Percentiles rank a stretch among this genome's conserved stretches.
Evolutionary conservation across 768 basidiomycete species (phyloP).

Genomic region (Rhizopogon rudus): DNA sequence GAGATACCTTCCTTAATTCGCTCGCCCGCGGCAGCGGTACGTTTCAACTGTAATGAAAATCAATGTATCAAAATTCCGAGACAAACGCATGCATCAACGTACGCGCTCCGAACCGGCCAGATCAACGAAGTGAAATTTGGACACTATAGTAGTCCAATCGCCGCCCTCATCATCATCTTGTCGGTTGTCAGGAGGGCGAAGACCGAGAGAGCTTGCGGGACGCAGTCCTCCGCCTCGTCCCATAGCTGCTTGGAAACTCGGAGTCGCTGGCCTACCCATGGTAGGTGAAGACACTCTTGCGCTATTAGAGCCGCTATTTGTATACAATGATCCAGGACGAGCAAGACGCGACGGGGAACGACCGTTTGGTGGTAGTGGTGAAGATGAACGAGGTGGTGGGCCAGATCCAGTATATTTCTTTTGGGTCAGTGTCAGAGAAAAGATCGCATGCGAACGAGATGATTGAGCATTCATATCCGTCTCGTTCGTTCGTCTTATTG

Average conservation of each 20-base stretch:
- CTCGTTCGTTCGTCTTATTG: slow-evolving; percentile 90
- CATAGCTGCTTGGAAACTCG: slow-evolving; percentile 75
- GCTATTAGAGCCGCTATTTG: slow-evolving; percentile 29
- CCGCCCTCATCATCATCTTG: slow-evolving; percentile 58
- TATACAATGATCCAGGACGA: slow-evolving; percentile 78
- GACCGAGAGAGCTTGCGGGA: slow-evolving; percentile 77
- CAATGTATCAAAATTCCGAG: slow-evolving; percentile 8
- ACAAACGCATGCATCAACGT: slow-evolving; percentile 24
- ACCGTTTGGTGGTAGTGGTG: slow-evolving; percentile 68
- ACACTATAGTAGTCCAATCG: slow-evolving; percentile 86
- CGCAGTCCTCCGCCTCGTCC: slow-evolving; percentile 61
- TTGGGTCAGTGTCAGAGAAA: slow-evolving; percentile 91
- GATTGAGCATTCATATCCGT: slow-evolving; percentile 99
- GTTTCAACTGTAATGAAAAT: slow-evolving; percentile 63
- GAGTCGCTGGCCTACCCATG: slow-evolving; percentile 72
- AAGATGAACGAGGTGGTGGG: slow-evolving; percentile 67
- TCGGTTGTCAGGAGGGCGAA: slow-evolving; percentile 47
- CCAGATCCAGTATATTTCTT: slow-evolving; percentile 76
- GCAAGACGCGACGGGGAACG: slow-evolving; percentile 76
- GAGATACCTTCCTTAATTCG: slow-evolving; percentile 99
- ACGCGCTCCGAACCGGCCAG: slow-evolving; percentile 95
- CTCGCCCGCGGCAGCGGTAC: slow-evolving; percentile 93
- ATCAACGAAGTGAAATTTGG: slow-evolving; percentile 99
- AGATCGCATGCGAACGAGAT: slow-evolving; percentile 97
- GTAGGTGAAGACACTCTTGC: slow-evolving; percentile 70